Evolutionary conservation across 2,329 filamentous ascomycete species (phyloP).

Genomic region (Penicillium occitanis): DNA sequence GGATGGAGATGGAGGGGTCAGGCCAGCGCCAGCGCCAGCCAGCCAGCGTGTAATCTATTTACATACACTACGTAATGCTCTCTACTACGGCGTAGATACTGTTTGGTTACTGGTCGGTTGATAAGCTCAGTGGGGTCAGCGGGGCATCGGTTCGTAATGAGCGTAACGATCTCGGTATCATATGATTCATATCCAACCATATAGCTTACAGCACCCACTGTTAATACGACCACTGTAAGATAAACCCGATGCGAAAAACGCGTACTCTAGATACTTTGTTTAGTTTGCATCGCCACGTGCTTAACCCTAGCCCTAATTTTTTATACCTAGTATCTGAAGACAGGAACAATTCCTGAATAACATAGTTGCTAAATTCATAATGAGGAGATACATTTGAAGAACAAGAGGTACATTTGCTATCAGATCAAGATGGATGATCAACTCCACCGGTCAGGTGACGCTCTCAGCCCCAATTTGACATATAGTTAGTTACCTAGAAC

Average conservation of each 20-base stretch:
- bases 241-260: background rate
- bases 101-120: background rate
- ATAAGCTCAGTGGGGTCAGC: background rate
- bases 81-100: background rate
- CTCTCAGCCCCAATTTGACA: background rate
- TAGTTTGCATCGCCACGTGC: background rate
- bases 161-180: background rate
- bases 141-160: background rate
- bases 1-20: slow-evolving; percentile 2
- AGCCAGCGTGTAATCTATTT: slow-evolving; percentile 2
- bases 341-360: no score
- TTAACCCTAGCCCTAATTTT: background rate
- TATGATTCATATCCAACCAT: background rate
- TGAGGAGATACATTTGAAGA: background rate
- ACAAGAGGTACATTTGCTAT: background rate
- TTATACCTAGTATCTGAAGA: background rate
- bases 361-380: background rate
- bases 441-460: background rate
- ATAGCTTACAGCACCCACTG: no score
- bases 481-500: no score
- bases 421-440: background rate
- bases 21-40: background rate
- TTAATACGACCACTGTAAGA: background rate
- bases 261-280: background rate
- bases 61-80: slow-evolving; percentile 7